A percentile compares a stretch with the other conserved stretches of the same genome.
phyloP scores from a whole-genome alignment of 139 green algal genomes.

The Chlamydomonas eustigma region DNA sequence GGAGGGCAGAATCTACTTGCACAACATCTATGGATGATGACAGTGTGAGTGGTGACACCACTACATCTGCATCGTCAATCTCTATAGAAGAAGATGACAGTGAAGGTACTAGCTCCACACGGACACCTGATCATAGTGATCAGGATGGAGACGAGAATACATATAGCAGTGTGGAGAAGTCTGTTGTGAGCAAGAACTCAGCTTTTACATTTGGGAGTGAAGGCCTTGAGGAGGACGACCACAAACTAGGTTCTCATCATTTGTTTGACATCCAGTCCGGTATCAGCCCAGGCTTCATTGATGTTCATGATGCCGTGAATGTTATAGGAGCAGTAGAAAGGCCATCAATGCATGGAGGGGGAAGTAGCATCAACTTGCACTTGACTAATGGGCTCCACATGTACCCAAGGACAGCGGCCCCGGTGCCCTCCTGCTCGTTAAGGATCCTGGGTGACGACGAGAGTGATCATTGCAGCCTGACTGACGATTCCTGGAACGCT shows the following conservation, averaged over 20 bases:
- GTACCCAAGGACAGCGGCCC: no score
- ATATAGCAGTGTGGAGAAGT: neutral
- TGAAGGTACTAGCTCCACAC: neutral
- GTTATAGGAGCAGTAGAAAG: neutral
- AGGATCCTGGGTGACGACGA: no score
- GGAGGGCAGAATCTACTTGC: no score
- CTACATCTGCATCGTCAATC: no score
- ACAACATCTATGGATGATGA: no score
- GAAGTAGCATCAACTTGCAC: neutral
- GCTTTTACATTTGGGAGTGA: slow-evolving; percentile 16
- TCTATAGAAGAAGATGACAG: neutral
- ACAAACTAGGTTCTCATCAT: neutral
- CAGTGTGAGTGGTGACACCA: no score
- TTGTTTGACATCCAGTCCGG: neutral
- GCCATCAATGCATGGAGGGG: neutral
- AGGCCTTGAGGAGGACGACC: neutral
- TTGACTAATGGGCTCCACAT: no score
- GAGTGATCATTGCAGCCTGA: no score
- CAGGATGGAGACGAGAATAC: neutral
- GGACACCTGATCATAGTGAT: no score
- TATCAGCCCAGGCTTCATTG: neutral
- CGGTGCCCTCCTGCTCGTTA: no score
- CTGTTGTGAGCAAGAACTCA: neutral
- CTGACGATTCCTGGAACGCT: no score
- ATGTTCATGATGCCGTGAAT: neutral